These are phyloP conservation scores for Phytopythium sindhum DNA, from an alignment of 352 stramenopile species.

Conservation along the genomic window DNA sequence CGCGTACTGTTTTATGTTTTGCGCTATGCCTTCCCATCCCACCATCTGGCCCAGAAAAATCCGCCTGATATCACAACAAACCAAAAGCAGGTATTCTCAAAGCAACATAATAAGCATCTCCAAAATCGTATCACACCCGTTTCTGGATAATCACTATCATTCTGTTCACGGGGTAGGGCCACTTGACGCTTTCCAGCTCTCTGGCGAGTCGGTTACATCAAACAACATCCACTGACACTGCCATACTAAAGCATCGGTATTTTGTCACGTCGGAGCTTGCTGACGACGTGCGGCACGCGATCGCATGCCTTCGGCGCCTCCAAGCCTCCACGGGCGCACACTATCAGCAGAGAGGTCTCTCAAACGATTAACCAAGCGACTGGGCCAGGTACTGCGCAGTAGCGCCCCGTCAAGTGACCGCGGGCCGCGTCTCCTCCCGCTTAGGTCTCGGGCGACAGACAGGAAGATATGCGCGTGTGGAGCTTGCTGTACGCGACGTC, in stretches of 20 bases:
- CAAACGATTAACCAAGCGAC: too few relatives aligned
- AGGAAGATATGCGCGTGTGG: constrained; percentile 39
- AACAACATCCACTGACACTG: too few relatives aligned
- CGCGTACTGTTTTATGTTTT: too few relatives aligned
- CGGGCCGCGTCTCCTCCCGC: not conserved
- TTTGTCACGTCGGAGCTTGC: not conserved
- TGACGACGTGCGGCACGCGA: not conserved
- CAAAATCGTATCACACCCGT: not conserved
- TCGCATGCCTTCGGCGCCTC: not conserved
- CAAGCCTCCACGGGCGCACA: not conserved
- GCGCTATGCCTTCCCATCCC: not conserved
- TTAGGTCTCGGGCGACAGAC: too few relatives aligned
- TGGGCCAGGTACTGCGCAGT: too few relatives aligned
- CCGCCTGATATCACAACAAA: not conserved
- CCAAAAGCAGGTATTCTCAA: not conserved
- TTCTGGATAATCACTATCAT: not conserved
- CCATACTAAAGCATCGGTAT: too few relatives aligned
- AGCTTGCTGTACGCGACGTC: constrained; percentile 42
- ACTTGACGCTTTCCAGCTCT: not conserved
- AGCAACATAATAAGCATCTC: too few relatives aligned
- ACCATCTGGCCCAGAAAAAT: not conserved
- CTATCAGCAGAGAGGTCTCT: too few relatives aligned
- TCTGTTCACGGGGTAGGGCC: not conserved
- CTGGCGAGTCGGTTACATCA: not conserved
- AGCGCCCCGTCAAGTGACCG: not conserved